phyloP scores from a whole-genome alignment of 2,329 filamentous ascomycete species.

The Bipolaris oryzae region DNA sequence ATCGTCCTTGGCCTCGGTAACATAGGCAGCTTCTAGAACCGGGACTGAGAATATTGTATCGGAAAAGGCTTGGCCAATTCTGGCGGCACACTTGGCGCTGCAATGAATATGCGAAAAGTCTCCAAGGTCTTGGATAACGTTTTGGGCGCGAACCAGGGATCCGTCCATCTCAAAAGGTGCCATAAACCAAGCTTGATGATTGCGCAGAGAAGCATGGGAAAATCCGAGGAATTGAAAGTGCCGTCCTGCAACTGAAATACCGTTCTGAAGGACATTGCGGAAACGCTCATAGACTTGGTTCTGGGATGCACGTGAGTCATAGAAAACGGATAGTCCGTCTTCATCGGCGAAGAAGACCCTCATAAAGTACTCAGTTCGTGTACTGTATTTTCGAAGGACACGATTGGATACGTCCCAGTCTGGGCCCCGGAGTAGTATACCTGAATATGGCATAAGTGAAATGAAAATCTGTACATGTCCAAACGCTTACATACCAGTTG shows the following conservation, averaged over 20 bases:
- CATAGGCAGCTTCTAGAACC: conserved; percentile 56
- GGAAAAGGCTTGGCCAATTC: conserved; percentile 74
- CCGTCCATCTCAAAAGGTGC: conserved; percentile 33
- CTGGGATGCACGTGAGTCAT: conserved; percentile 54
- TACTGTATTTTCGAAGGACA: conserved; percentile 35
- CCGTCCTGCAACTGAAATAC: conserved; percentile 55
- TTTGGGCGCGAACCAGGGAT: conserved; percentile 58
- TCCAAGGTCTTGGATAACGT: conserved; percentile 56
- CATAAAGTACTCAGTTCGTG: conserved; percentile 38
- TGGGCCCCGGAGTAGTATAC: conserved; percentile 53
- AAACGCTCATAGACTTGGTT: conserved; percentile 56
- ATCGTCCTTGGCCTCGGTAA: conserved; percentile 54
- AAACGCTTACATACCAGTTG: conserved; percentile 37
- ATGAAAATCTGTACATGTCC: not conserved
- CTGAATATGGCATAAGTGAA: conserved; percentile 3
- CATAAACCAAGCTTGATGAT: conserved; percentile 44
- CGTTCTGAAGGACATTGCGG: conserved; percentile 61
- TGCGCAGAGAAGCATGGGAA: conserved; percentile 40
- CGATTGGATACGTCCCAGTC: conserved; percentile 63
- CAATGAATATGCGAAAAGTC: conserved; percentile 57
- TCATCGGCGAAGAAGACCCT: conserved; percentile 78
- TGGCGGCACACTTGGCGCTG: conserved; percentile 64
- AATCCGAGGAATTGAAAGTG: conserved; percentile 43
- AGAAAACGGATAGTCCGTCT: conserved; percentile 67
- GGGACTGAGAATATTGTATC: conserved; percentile 74